phyloP scores from a whole-genome alignment of 257 asterid species.

The Salvia splendens region DNA sequence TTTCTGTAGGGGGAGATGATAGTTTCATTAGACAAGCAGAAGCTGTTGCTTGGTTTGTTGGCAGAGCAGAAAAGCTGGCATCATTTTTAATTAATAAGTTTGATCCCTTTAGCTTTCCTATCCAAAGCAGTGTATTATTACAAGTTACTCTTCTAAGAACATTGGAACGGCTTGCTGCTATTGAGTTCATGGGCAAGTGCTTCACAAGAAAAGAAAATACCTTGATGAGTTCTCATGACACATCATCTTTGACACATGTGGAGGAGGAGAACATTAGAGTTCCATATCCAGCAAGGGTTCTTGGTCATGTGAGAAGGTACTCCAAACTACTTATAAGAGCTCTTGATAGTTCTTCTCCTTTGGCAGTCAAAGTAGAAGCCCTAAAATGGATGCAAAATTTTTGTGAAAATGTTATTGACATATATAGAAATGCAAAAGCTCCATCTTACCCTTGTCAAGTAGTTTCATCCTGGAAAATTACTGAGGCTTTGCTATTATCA shows the following conservation, averaged over 20 bases:
- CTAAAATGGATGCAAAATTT: conserved; percentile 70
- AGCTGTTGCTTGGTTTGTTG: conserved; percentile 46
- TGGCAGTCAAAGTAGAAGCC: conserved; percentile 78
- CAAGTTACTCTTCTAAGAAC: conserved; percentile 70
- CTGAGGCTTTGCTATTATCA: conserved; percentile 68
- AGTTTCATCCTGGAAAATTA: conserved; percentile 57
- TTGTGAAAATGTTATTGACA: conserved; percentile 60
- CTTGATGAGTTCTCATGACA: conserved; percentile 43
- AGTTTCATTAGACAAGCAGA: conserved; percentile 49
- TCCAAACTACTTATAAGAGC: conserved; percentile 60
- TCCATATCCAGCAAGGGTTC: conserved; percentile 49
- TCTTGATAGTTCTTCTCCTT: conserved; percentile 67
- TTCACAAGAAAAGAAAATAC: conserved; percentile 47
- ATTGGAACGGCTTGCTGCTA: conserved; percentile 64
- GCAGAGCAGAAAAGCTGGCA: conserved; percentile 66
- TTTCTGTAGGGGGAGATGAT: conserved; percentile 47
- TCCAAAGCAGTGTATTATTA: conserved; percentile 57
- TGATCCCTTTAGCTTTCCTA: conserved; percentile 63
- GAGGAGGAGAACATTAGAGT: conserved; percentile 50
- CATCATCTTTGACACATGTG: conserved; percentile 37
- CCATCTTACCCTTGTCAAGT: conserved; percentile 73
- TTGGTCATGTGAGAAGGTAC: conserved; percentile 64
- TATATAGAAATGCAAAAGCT: conserved; percentile 43
- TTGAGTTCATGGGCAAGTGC: conserved; percentile 70
- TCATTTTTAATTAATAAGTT: conserved; percentile 49